Conservation (phyloP, 2,329 filamentous ascomycete species). For the Aspergillus pseudoviridinutans region DNA sequence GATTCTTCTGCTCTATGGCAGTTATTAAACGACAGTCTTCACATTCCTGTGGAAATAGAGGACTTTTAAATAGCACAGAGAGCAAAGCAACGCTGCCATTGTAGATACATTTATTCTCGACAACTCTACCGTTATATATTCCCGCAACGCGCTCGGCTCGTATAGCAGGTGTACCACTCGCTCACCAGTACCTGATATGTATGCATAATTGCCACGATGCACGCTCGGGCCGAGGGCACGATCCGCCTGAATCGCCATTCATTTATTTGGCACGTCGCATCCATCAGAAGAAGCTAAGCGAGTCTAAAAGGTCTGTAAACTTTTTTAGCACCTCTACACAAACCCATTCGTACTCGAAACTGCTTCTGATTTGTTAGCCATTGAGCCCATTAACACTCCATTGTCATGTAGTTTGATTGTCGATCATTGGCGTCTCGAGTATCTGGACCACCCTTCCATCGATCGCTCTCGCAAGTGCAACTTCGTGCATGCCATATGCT, state of each 20-base stretch:
- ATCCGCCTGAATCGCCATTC: neutral
- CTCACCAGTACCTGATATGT: neutral
- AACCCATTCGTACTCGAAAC: too few relatives aligned
- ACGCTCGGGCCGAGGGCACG: neutral
- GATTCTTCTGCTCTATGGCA: too few relatives aligned
- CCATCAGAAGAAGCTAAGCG: neutral
- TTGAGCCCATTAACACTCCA: too few relatives aligned
- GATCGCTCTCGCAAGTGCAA: too few relatives aligned
- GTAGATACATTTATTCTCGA: too few relatives aligned
- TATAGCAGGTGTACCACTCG: neutral
- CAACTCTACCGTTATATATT: too few relatives aligned
- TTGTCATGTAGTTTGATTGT: too few relatives aligned
- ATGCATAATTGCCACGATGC: neutral
- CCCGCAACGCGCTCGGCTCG: neutral
- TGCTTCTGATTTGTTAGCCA: too few relatives aligned
- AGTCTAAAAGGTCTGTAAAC: neutral
- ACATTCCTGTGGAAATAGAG: neutral
- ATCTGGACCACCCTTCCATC: too few relatives aligned
- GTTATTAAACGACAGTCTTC: neutral
- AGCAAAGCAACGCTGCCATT: neutral
- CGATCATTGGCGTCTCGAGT: too few relatives aligned
- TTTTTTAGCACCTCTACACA: neutral
- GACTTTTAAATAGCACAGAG: neutral
- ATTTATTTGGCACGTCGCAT: neutral
- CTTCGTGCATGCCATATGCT: too few relatives aligned